Evolutionary conservation across 2,329 filamentous ascomycete species (phyloP), one percentile per base, ranked within the genome.

Genomic region (Dactylellina sp.): DNA sequence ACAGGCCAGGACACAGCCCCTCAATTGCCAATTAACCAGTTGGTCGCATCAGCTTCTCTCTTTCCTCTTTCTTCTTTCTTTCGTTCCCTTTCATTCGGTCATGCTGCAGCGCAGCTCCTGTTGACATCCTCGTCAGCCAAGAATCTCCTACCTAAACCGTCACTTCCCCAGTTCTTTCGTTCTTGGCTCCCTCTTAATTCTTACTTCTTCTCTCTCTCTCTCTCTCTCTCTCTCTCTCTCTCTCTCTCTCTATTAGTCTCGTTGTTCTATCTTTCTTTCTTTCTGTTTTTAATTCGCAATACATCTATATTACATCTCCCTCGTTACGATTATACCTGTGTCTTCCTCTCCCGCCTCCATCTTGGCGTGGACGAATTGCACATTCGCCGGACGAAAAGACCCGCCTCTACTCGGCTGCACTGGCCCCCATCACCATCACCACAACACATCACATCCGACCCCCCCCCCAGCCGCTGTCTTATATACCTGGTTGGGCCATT

Each of bases 21-120:
- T 61, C 56, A 40, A 39, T 46, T 61, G 56, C 56, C 28, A 61
- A 61, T 61, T 61, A 61, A 49, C 9, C 12, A 40, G 12, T 40
- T 12, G 11, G 14, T 4, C 37, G n/a, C 37, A 16, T 20, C 20
- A 4, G 16, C 5, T 18, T n/a, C 39, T 42, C 12, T 18, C 5
- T 47, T 6, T 18, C 5, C 16, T 16, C 5, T 24, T 35, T 35
- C 12, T 11, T 53, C 22, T 22, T n/a, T 42, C 39, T 35, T 28
- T n/a, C 56, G 3, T 14, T 16, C 57, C 44, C 20, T 16, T 25
- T 18, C 7, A 52, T 50, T 50, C 39, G 50, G 22, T 64, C 60
- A 66, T 59, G 53, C 53, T 66, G 62, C 62, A 59, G 62, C 28
- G 52, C 62, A 24, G 56, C 56, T 61, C 56, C 64, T 61, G 28